Conservation (phyloP, 2,329 filamentous ascomycete species). For the Penicillium sp. region DNA sequence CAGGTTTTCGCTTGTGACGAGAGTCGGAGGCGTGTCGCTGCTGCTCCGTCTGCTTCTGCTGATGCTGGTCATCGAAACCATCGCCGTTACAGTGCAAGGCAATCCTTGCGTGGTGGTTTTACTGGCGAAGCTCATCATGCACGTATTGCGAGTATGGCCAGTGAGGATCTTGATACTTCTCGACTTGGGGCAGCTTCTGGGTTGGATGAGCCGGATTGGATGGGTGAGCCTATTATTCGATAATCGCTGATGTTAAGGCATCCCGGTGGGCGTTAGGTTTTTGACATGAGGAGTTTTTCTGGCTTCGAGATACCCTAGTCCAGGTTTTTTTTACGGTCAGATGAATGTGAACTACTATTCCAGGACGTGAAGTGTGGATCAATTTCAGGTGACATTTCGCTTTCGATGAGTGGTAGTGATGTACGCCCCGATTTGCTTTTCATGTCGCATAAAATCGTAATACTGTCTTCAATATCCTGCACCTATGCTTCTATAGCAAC, state of each 20-base stretch:
- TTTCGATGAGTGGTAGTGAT: background rate
- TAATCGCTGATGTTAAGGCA: constrained; percentile 18
- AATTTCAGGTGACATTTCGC: background rate
- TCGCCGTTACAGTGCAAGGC: constrained; percentile 30
- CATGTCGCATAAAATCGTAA: background rate
- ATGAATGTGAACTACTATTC: background rate
- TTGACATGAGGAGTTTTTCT: constrained; percentile 6
- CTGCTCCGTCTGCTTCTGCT: constrained; percentile 35
- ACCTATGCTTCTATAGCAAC: background rate
- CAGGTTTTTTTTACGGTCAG: background rate
- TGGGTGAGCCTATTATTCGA: constrained; percentile 50
- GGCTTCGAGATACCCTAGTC: constrained; percentile 24
- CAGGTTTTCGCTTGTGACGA: constrained; percentile 70
- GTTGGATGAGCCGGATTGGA: constrained; percentile 49
- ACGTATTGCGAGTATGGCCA: constrained; percentile 17
- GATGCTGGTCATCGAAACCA: constrained; percentile 30
- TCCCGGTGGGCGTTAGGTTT: constrained; percentile 2
- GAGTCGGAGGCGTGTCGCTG: constrained; percentile 28
- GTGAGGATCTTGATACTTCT: constrained; percentile 27
- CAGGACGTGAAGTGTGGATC: background rate
- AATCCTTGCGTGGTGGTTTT: constrained; percentile 28
- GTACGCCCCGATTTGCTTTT: background rate
- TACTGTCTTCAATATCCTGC: background rate
- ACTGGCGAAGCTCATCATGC: constrained; percentile 24
- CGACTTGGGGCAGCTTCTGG: constrained; percentile 25